Evolutionary conservation across 208 protist species (phyloP).

Genomic region (Trypanosoma melophagium): DNA sequence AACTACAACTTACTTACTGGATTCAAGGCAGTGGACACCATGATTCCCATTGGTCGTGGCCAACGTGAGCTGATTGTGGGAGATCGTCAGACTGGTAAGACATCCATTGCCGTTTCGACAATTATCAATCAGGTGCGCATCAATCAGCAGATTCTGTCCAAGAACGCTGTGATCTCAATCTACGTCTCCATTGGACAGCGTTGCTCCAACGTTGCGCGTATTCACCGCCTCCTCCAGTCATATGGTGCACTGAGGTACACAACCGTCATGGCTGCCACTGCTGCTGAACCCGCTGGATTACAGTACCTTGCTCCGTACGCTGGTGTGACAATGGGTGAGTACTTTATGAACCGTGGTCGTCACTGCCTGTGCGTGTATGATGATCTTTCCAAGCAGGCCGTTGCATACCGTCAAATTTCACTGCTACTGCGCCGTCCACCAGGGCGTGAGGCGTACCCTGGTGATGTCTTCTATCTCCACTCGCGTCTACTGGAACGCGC

Average conservation of each 20-base stretch:
- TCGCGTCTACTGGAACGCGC: conserved; percentile 92
- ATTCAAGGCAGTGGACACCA: conserved; percentile 91
- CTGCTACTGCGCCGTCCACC: conserved; percentile 91
- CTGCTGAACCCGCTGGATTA: too few relatives aligned
- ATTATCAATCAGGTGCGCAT: conserved; percentile 93
- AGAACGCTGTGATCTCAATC: conserved; percentile 92
- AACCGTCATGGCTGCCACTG: conserved; percentile 90
- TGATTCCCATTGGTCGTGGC: conserved; percentile 93
- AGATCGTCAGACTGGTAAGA: conserved; percentile 94
- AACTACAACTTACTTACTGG: conserved; percentile 94
- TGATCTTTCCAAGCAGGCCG: conserved; percentile 94
- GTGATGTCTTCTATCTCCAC: conserved; percentile 96
- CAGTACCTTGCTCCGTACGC: conserved; percentile 93
- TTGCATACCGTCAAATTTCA: conserved; percentile 94
- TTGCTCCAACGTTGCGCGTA: conserved; percentile 92
- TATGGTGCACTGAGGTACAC: conserved; percentile 91
- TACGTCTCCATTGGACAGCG: conserved; percentile 94
- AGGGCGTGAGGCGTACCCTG: conserved; percentile 92
- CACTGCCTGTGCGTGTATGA: conserved; percentile 94
- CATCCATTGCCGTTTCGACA: conserved; percentile 91
- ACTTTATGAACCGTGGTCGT: conserved; percentile 91
- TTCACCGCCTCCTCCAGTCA: conserved; percentile 74
- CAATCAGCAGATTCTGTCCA: conserved; percentile 86
- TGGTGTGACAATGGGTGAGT: conserved; percentile 91
- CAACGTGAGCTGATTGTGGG: conserved; percentile 94